These are phyloP conservation scores for Neurospora sp. DNA, from an alignment of 495 filamentous ascomycete species.

Conservation along the genomic window DNA sequence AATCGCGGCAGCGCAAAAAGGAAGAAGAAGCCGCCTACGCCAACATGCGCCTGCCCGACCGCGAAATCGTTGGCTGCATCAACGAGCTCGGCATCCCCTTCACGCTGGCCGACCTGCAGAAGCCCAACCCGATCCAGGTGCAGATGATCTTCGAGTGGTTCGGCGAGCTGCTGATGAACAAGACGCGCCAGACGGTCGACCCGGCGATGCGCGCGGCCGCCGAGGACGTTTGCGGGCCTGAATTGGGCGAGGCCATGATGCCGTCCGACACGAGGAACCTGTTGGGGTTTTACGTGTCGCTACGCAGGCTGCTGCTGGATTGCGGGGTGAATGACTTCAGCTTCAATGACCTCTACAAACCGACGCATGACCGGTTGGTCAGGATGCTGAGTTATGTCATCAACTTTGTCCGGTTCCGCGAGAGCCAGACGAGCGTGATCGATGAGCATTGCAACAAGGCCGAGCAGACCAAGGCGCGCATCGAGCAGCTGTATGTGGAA, in stretches of 20 bases:
- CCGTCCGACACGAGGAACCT: slow-evolving; percentile 80
- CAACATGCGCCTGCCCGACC: slow-evolving; percentile 77
- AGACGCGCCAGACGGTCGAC: slow-evolving; percentile 80
- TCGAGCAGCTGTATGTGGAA: slow-evolving; percentile 74
- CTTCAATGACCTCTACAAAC: slow-evolving; percentile 80
- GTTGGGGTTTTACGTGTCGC: slow-evolving; percentile 81
- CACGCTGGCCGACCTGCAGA: slow-evolving; percentile 77
- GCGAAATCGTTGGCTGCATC: slow-evolving; percentile 92
- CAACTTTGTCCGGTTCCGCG: slow-evolving; percentile 95
- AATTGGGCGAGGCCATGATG: slow-evolving; percentile 63
- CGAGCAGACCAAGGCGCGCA: slow-evolving; percentile 72
- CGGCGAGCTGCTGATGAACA: slow-evolving; percentile 84
- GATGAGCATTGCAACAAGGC: slow-evolving; percentile 87
- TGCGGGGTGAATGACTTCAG: slow-evolving; percentile 90
- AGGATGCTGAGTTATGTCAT: slow-evolving; percentile 94
- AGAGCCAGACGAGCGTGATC: slow-evolving; percentile 74
- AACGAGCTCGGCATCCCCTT: slow-evolving; percentile 90
- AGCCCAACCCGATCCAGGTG: slow-evolving; percentile 85
- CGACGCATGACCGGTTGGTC: slow-evolving; percentile 75
- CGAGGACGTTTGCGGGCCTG: slow-evolving; percentile 71
- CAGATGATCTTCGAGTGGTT: slow-evolving; percentile 98
- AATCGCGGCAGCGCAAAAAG: slow-evolving; percentile 53
- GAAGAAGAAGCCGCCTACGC: slow-evolving; percentile 71
- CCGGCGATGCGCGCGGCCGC: slow-evolving; percentile 87
- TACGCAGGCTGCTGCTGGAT: slow-evolving; percentile 68